A percentile compares a stretch with the other conserved stretches of the same genome.
phyloP scores from a whole-genome alignment of 371 early-diverging fungal genomes.

The Smittium culicis region DNA sequence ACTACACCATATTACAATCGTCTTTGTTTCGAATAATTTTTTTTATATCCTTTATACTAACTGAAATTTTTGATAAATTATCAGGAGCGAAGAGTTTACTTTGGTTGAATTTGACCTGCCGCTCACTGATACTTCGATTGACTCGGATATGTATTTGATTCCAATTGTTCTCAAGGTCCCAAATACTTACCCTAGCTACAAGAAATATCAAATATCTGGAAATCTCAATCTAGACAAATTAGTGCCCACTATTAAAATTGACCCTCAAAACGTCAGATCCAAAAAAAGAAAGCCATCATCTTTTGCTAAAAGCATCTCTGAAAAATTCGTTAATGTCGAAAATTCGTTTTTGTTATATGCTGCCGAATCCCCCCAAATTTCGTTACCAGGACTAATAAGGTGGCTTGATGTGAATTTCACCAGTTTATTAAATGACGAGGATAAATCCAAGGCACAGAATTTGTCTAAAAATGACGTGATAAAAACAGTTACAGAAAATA shows the following conservation, averaged over 20 bases:
- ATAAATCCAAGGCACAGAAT: constrained; percentile 12
- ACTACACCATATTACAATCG: too few species aligned
- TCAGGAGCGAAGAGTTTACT: not conserved
- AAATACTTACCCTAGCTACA: not conserved
- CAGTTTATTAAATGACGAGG: constrained; percentile 12
- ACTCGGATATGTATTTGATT: not conserved
- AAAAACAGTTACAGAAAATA: not conserved
- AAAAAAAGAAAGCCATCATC: not conserved
- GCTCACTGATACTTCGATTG: not conserved
- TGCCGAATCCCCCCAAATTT: not conserved
- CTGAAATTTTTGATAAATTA: too few species aligned
- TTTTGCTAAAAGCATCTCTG: not conserved
- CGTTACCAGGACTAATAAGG: constrained; percentile 27
- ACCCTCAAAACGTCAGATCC: not conserved
- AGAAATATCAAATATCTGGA: not conserved
- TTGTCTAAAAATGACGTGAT: not conserved
- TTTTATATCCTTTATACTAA: too few species aligned
- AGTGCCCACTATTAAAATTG: not conserved
- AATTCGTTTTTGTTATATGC: not conserved
- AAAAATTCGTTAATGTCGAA: not conserved
- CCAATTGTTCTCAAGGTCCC: not conserved
- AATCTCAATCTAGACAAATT: not conserved
- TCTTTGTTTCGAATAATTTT: too few species aligned
- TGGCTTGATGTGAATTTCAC: constrained; percentile 29
- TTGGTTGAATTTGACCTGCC: not conserved